Percentiles rank a stretch among this genome's conserved stretches.
These are phyloP conservation scores for Rhododendron williamsianum DNA, from an alignment of 148 eudicot species.

Conservation along the genomic window DNA sequence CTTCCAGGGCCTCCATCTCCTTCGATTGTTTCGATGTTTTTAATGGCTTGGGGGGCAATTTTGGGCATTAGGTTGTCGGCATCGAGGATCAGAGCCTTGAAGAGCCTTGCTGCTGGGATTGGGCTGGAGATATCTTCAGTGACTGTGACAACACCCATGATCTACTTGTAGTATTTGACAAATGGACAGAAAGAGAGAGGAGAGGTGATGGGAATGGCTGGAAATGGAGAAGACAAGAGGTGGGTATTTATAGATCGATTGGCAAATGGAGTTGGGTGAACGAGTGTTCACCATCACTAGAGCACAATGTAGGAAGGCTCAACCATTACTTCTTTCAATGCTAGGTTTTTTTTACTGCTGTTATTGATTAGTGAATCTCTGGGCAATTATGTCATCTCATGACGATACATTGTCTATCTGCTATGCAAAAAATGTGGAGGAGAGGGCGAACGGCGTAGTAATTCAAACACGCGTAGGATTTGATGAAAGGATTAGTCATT, in stretches of 20 bases:
- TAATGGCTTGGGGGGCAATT: constrained; percentile 20
- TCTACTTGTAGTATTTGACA: not conserved
- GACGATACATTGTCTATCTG: not conserved
- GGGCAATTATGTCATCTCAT: not conserved
- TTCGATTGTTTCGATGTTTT: constrained; percentile 20
- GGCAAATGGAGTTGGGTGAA: not conserved
- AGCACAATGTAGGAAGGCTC: not conserved
- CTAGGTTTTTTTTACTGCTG: not conserved
- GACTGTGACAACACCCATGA: constrained; percentile 20
- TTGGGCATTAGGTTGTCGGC: constrained; percentile 23
- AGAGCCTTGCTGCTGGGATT: constrained; percentile 17
- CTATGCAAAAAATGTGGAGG: not conserved
- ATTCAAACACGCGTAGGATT: not conserved
- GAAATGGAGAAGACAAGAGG: not conserved
- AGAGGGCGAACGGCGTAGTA: not conserved
- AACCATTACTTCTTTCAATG: not conserved
- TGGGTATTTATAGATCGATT: constrained; percentile 3
- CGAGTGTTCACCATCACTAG: not conserved
- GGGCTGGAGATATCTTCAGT: constrained; percentile 15
- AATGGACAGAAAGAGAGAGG: not conserved
- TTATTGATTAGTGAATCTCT: not conserved
- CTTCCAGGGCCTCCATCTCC: constrained; percentile 28
- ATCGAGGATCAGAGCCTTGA: constrained; percentile 29
- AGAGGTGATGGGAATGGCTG: not conserved
- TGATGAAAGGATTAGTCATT: not conserved